phyloP scores from a whole-genome alignment of 202 grass and related monocot species.

The Tripidium arundinaceum region DNA sequence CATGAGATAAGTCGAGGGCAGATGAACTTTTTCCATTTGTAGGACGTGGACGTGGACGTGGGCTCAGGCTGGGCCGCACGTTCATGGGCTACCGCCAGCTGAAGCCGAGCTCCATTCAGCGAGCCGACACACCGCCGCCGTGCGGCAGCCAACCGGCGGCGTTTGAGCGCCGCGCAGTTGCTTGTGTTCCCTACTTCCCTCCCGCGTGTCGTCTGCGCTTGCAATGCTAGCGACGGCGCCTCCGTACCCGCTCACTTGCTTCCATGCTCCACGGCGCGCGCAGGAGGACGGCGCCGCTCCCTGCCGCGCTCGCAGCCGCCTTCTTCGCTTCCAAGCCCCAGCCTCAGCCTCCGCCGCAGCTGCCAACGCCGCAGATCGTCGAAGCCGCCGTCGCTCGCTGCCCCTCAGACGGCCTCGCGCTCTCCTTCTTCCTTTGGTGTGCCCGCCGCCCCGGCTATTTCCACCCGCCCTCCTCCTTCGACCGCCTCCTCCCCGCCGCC shows the following conservation, averaged over 20 bases:
- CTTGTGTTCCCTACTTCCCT: neutral
- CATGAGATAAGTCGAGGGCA: too few relatives aligned
- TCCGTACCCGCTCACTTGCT: neutral
- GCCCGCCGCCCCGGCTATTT: constrained; percentile 64
- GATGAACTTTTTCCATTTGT: neutral
- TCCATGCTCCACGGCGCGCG: constrained; percentile 55
- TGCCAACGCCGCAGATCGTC: constrained; percentile 42
- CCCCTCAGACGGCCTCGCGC: constrained; percentile 56
- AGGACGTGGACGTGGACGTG: neutral
- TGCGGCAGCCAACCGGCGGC: constrained; percentile 6
- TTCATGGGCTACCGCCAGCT: neutral
- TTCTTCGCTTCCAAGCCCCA: constrained; percentile 36
- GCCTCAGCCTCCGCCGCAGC: neutral
- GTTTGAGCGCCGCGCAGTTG: neutral
- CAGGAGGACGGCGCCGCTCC: constrained; percentile 39
- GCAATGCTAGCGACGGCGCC: constrained; percentile 25
- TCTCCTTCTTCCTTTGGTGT: constrained; percentile 91
- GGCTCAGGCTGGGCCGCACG: neutral
- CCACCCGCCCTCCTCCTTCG: constrained; percentile 60
- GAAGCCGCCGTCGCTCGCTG: constrained; percentile 47
- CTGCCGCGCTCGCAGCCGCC: constrained; percentile 34
- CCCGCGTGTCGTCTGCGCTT: neutral
- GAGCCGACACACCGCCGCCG: neutral
- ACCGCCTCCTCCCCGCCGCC: constrained; percentile 61
- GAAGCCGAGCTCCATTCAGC: neutral